Base-by-base conservation (phyloP, 139 green algal species). In the Chlamydomonas asymmetrica region DNA sequence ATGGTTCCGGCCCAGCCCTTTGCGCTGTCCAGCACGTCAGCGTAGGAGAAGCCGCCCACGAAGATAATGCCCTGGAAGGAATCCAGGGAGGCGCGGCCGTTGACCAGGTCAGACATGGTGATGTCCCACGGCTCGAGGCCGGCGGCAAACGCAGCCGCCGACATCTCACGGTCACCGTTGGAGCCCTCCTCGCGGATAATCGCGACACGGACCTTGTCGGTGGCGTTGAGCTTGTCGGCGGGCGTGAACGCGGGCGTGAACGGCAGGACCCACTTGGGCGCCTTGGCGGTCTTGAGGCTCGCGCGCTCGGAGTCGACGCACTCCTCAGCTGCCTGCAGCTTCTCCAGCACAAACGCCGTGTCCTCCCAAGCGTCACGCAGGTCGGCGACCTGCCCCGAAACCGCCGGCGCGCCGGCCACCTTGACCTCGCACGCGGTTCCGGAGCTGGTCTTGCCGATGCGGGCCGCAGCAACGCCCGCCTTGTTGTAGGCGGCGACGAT, bases 81-180 rank as follows among this genome's bases (percentile, higher is more conserved):
- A 74, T 96, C 88, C 23, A 98, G 88, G 20, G 75, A 80, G 50
- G 83, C 88, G 20, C 80, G 64, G 38, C 92, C 94, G 31, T 79
- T 72, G 50, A 99, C 81, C 59, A 99, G 88, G 81, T 99, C 96
- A 32, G 72, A 91, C 97, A 99, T 99, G 54, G 93, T 96, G 50
- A 99, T 80, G 82, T 99, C 96, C 95, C 95, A 98, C 1, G 96
- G 93, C 86, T 99, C 89, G 87, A 98, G 89, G 75, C 94, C 94
- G 0, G 90, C 92, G 29, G 86, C 83, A 34, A 85, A 91, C 20
- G 97, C 77, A 10, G 94, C 95, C 0, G 95, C 92, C 0, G 92
- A 87, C 96, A 99, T 99, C 87, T 99, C 96, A 25, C 96, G 79
- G 83, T 99, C 96, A 31, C 96, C 96, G 76, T 99, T 99, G 89